Evolutionary conservation across 1,284 basidiomycete species (phyloP).

Genomic region (Macrocystidia cucumis): DNA sequence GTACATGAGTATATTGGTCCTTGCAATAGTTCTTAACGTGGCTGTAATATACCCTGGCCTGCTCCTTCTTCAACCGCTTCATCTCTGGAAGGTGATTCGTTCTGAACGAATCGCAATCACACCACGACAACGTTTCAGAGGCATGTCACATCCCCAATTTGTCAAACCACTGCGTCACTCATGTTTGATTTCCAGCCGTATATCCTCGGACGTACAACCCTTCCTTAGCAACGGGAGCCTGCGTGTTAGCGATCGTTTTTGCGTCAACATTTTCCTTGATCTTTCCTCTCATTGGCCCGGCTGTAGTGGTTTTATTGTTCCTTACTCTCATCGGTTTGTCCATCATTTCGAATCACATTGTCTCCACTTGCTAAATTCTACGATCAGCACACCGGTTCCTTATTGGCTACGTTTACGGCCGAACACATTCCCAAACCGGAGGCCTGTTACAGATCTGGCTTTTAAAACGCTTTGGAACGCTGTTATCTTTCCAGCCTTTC

Average conservation of each 20-base stretch:
- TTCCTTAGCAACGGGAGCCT: conserved; percentile 55
- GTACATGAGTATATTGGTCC: conserved; percentile 57
- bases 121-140: conserved; percentile 72
- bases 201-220: conserved; percentile 70
- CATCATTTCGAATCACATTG: not conserved
- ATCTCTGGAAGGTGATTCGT: conserved; percentile 47
- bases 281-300: conserved; percentile 71
- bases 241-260: conserved; percentile 63
- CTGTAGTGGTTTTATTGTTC: conserved; percentile 57
- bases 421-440: conserved; percentile 63
- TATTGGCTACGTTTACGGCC: conserved; percentile 66
- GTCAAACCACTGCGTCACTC: conserved; percentile 6
- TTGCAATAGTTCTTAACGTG: conserved; percentile 59
- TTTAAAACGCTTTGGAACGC: conserved; percentile 56
- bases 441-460: conserved; percentile 71
- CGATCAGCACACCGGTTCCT: conserved; percentile 63
- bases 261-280: conserved; percentile 65
- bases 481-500: conserved; percentile 64
- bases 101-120: conserved; percentile 55
- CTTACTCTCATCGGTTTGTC: conserved; percentile 61
- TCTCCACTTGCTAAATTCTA: conserved; percentile 1
- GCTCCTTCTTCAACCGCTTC: conserved; percentile 60
- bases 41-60: conserved; percentile 67
- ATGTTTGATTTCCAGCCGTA: conserved; percentile 57
- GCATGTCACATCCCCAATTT: conserved; percentile 29